Evolutionary conservation across 78 protist genomes (phyloP).

Genomic region (Dictyostelium capitatum): DNA sequence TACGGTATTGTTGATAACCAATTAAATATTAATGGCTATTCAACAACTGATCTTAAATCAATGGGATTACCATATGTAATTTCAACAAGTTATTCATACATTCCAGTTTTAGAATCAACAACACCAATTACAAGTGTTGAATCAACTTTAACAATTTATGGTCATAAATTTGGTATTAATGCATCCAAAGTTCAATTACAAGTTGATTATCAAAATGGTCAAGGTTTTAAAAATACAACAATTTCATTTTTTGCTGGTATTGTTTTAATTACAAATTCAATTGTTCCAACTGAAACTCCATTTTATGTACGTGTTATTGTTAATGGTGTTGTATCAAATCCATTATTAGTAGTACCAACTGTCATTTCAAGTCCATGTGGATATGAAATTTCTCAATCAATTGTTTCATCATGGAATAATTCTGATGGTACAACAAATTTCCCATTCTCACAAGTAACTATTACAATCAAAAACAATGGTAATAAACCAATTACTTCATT

Average conservation of each 20-base stretch:
- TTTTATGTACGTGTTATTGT: constrained; percentile 35
- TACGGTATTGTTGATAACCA: constrained; percentile 43
- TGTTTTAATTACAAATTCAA: background rate
- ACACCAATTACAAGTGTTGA: background rate
- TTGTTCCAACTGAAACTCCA: constrained; percentile 11
- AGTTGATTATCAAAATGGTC: constrained; percentile 32
- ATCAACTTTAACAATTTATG: constrained; percentile 2
- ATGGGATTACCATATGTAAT: background rate
- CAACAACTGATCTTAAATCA: background rate
- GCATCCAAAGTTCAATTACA: background rate
- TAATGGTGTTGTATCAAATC: background rate
- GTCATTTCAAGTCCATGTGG: background rate
- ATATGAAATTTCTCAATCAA: background rate
- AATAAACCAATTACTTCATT: background rate
- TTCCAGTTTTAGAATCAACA: background rate
- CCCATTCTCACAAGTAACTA: background rate
- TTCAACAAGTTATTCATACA: background rate
- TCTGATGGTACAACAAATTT: background rate
- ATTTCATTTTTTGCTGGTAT: constrained; percentile 13
- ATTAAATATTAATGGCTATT: constrained; percentile 48
- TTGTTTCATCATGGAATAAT: constrained; percentile 7
- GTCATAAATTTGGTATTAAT: constrained; percentile 17
- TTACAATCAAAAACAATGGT: background rate
- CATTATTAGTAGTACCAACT: background rate
- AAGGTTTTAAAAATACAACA: constrained; percentile 19